Evolutionary conservation across 176 grass and related monocot genomes (phyloP).

Genomic region (Puya raimondii): DNA sequence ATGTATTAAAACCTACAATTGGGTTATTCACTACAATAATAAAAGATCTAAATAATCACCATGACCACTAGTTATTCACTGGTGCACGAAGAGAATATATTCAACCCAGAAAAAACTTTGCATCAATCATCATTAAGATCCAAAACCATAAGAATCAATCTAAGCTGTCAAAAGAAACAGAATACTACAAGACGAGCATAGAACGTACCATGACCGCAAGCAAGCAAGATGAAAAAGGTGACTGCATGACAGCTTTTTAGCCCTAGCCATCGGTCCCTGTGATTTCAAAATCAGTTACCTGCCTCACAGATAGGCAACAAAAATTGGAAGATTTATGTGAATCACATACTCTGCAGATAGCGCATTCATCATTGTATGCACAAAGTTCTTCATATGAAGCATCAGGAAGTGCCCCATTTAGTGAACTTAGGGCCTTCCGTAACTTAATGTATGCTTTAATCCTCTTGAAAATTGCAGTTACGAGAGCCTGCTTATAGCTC

Average conservation of each 20-base stretch:
- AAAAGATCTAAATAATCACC: background rate
- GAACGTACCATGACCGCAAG: conserved; percentile 85
- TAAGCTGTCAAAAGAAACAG: background rate
- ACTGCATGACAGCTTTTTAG: conserved; percentile 91
- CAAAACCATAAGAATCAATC: conserved; percentile 1
- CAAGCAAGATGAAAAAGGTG: conserved; percentile 98
- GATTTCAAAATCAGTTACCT: conserved; percentile 23
- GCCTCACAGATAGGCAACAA: conserved; percentile 5
- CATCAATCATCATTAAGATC: background rate
- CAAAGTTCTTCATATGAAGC: conserved; percentile 92
- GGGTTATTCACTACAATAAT: too few relatives aligned
- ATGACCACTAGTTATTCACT: background rate
- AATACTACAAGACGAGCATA: background rate
- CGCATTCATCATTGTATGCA: conserved; percentile 85
- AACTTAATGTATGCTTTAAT: conserved; percentile 70
- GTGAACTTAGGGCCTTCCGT: conserved; percentile 63
- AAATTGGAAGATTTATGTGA: conserved; percentile 20
- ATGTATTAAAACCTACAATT: too few relatives aligned
- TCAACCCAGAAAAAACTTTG: background rate
- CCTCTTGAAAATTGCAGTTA: conserved; percentile 73
- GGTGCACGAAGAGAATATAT: background rate
- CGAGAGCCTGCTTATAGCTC: conserved; percentile 52
- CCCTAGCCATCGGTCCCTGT: conserved; percentile 91
- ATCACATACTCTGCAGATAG: conserved; percentile 81
- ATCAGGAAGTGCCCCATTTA: conserved; percentile 86